Evolutionary conservation across 768 basidiomycete species (phyloP).

Genomic region (Leccinum fibrillosum): DNA sequence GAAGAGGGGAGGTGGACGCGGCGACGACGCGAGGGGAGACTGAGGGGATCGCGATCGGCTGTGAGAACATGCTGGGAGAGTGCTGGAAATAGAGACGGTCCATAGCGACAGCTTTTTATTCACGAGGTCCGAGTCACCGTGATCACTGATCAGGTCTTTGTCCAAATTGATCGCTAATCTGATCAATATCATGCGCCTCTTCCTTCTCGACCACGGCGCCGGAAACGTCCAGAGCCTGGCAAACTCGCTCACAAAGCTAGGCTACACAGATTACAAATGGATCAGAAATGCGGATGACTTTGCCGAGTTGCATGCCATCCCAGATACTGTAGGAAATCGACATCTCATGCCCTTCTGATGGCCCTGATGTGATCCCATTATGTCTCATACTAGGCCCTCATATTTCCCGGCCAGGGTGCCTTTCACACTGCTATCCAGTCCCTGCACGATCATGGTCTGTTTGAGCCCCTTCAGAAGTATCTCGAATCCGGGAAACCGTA

Average conservation of each 20-base stretch:
- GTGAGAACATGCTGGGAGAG: conserved; percentile 38
- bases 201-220: conserved; percentile 94
- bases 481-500: conserved; percentile 88
- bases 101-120: conserved; percentile 13
- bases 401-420: conserved; percentile 96
- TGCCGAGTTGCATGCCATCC: conserved; percentile 38
- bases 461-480: conserved; percentile 78
- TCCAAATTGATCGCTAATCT: neutral
- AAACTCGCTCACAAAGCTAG: conserved; percentile 82
- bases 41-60: conserved; percentile 44
- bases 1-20: conserved; percentile 56
- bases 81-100: conserved; percentile 9
- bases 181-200: conserved; percentile 51
- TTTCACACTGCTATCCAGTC: conserved; percentile 86
- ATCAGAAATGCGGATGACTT: conserved; percentile 80
- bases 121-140: neutral
- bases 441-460: conserved; percentile 66
- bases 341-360: neutral
- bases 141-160: neutral
- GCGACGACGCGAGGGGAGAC: conserved; percentile 35
- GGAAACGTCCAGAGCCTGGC: conserved; percentile 94
- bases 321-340: conserved; percentile 51
- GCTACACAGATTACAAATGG: conserved; percentile 82
- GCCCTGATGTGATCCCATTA: conserved; percentile 7
- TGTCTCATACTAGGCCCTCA: conserved; percentile 61